Evolutionary conservation across 768 basidiomycete genomes (phyloP), one percentile per base, ranked within the genome.

Genomic region (Lentinula sp.): DNA sequence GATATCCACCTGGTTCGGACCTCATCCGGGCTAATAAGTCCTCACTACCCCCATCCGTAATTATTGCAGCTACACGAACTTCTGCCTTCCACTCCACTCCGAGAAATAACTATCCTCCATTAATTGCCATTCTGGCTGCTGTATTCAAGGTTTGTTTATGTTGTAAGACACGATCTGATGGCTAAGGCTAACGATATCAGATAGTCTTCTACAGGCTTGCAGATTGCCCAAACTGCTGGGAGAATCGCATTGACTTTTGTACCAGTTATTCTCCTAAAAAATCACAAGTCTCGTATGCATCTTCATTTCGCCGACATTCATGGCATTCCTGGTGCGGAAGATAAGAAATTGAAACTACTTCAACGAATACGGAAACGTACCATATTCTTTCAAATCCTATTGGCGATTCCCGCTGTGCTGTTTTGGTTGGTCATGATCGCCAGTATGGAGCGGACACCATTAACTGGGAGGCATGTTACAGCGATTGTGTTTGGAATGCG

Each of bases 181-280:
- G 21, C 37, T 40, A 58, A 39, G 31, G n/a, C 42, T 32, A 54
- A 18, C 37, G 21, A 54, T 61, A 59, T 53, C 40, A 43, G 48
- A n/a, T 64, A 94, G 92, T 80, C 88, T 1, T 91, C 91, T 4
- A 80, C 84, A n/a, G 81, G 86, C 0, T 76, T 94, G 54, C 86
- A 88, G 67, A 45, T 88, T n/a, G 83, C 84, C 15, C 82, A 87
- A 52, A 90, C 85, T 7, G 82, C 84, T 46, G 85, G 80, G 48
- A 83, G 92, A 61, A 78, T 94, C 55, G 85, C 84, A 0, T 76
- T 94, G 35, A 92, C 90, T 0, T 84, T 94, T 63, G 75, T 91
- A 11, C 92, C 92, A 23, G 69, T 90, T 35, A 68, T 91, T 61
- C 70, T 89, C 57, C 63, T 91, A 42, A 84, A 80, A 64, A 88